Base-by-base conservation (phyloP, 306 rosid species). In the Vigna unguiculata region DNA sequence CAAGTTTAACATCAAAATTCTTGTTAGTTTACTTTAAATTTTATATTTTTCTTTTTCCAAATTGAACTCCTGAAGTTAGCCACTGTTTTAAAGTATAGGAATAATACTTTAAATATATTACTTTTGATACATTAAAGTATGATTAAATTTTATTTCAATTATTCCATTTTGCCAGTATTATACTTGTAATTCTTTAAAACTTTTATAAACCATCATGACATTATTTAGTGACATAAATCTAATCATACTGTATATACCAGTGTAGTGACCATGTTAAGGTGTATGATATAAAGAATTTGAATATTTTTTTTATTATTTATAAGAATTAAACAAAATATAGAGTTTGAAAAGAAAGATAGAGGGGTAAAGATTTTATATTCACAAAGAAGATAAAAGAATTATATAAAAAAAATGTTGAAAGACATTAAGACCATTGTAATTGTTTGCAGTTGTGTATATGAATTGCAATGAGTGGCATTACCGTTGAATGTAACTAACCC, bases 401-500 rank as follows among this genome's bases (percentile, higher is more conserved):
- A 38, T 38, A 38, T 38, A 8, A 7, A 7, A 40, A 9, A 9
- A 4, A 32, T 32, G 36, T 32, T 32, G 36, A 32, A 32, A 6
- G 6, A 32, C 36, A 32, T 32, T 30, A 4, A 6, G 36, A 4
- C 6, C 36, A 32, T 32, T 3, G 62, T 51, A 70, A 53, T 58
- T 5, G 14, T 36, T 2, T 64, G 65, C 43, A 64, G 64, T 52
- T 70, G 48, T 70, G 30, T 28, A 4, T 28, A 4, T 28, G 30
- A 28, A 47, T 66, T 12, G 36, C 36, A 32, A 32, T 13, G 65
- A 80, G 64, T 54, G 30, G 46, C 69, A 64, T 30, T 72, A 43
- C 70, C 34, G 74, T 78, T 74, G 71, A 74, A 84, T 76, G 82
- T 75, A 86, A 74, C 72, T 9, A 49, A 69, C 83, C 17, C 68